Percentiles rank a stretch among this genome's conserved stretches.
Evolutionary conservation across 345 rosid species (phyloP).

Genomic region (Rhodamnia argentea): DNA sequence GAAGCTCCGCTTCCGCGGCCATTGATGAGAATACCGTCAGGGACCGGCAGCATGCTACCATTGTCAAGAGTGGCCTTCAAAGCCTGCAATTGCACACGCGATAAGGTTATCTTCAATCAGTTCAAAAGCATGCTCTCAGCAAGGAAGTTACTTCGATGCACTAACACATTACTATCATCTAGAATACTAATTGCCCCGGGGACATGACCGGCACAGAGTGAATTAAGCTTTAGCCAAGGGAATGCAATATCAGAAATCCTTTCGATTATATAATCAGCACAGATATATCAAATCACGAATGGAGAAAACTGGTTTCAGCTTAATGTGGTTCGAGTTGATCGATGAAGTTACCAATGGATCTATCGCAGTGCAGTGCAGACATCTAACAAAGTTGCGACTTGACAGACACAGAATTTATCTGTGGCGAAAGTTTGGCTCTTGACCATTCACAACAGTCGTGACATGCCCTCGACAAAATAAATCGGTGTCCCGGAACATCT

Average conservation of each 20-base stretch:
- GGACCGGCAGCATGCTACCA: constrained; percentile 59
- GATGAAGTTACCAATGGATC: not conserved
- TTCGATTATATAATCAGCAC: not conserved
- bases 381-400: not conserved
- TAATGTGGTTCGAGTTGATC: not conserved
- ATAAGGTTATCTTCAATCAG: not conserved
- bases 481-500: not conserved
- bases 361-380: not conserved
- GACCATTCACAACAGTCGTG: not conserved
- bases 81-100: constrained; percentile 17
- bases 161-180: not conserved
- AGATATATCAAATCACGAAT: not conserved
- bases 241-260: not conserved
- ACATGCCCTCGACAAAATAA: not conserved
- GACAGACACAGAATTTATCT: not conserved
- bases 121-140: not conserved
- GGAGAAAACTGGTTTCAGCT: not conserved
- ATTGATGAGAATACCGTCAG: constrained; percentile 86
- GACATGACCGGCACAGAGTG: not conserved
- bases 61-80: constrained; percentile 46
- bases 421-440: not conserved
- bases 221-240: not conserved
- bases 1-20: constrained; percentile 66
- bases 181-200: not conserved
- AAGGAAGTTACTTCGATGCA: not conserved